Evolutionary conservation across 1,139 yeast genomes (phyloP).

Genomic region (Hansenula lynferdii): DNA sequence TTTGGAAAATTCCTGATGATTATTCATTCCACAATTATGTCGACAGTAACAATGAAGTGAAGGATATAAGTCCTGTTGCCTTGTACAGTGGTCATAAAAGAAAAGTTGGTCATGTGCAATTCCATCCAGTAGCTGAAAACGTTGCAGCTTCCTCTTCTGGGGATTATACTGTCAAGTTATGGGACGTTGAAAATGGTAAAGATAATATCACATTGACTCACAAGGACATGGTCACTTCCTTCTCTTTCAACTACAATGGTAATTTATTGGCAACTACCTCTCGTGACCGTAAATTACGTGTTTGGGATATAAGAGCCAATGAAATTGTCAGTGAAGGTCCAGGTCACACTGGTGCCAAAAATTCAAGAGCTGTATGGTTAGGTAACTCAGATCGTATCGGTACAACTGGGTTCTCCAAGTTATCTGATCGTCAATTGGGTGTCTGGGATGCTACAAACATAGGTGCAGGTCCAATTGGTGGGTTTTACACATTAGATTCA

Average conservation of each 20-base stretch:
- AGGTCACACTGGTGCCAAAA: conserved; percentile 91
- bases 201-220: conserved; percentile 73
- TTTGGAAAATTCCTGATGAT: conserved; percentile 84
- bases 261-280: conserved; percentile 81
- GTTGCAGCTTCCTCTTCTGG: conserved; percentile 86
- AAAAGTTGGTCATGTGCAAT: conserved; percentile 90
- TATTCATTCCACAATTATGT: conserved; percentile 62
- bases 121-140: conserved; percentile 84
- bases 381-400: conserved; percentile 81
- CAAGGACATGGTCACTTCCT: conserved; percentile 84
- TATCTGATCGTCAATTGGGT: conserved; percentile 93
- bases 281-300: conserved; percentile 85
- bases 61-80: conserved; percentile 67
- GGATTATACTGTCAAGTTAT: conserved; percentile 85
- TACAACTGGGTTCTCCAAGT: conserved; percentile 93
- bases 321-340: conserved; percentile 76
- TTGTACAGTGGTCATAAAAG: conserved; percentile 80
- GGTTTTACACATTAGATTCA: conserved; percentile 78
- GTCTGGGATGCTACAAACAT: conserved; percentile 82
- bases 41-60: conserved; percentile 58
- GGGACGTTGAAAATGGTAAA: conserved; percentile 81
- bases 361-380: conserved; percentile 83
- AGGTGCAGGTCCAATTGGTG: conserved; percentile 81
- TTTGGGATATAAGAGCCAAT: conserved; percentile 85
- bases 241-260: conserved; percentile 88